Evolutionary conservation across 495 filamentous ascomycete genomes (phyloP).

Genomic region (Hyphodiscus hymeniophilus): DNA sequence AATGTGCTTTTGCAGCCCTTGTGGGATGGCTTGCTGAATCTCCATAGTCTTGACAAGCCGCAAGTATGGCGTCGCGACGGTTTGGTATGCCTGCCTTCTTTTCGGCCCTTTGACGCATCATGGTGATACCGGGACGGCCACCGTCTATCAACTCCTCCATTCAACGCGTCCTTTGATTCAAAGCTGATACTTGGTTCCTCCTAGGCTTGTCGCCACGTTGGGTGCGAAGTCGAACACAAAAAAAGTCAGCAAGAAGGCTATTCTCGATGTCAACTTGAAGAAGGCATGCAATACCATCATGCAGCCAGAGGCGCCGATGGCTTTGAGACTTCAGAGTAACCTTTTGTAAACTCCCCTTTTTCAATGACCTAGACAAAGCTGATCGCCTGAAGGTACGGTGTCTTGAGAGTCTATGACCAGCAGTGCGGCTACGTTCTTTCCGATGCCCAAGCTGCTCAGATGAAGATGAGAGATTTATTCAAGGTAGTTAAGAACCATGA

Average conservation of each 20-base stretch:
- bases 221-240: conserved; percentile 64
- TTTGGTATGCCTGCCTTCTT: conserved; percentile 58
- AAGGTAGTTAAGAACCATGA: conserved; percentile 38
- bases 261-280: conserved; percentile 76
- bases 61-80: conserved; percentile 85
- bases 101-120: neutral
- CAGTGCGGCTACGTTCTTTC: conserved; percentile 79
- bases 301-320: conserved; percentile 78
- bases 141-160: neutral
- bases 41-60: conserved; percentile 72
- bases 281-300: conserved; percentile 84
- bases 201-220: conserved; percentile 86
- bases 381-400: conserved; percentile 53
- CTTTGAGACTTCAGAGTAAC: conserved; percentile 84
- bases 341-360: conserved; percentile 41
- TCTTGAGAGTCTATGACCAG: conserved; percentile 75
- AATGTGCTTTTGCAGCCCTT: neutral
- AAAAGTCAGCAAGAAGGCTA: conserved; percentile 78
- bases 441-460: conserved; percentile 70
- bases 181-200: neutral
- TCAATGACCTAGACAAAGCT: conserved; percentile 28
- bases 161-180: neutral
- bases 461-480: conserved; percentile 59
- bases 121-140: neutral
- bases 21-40: conserved; percentile 6